phyloP scores from a whole-genome alignment of 352 stramenopile genomes.

The Saprolegnia parasitica region DNA sequence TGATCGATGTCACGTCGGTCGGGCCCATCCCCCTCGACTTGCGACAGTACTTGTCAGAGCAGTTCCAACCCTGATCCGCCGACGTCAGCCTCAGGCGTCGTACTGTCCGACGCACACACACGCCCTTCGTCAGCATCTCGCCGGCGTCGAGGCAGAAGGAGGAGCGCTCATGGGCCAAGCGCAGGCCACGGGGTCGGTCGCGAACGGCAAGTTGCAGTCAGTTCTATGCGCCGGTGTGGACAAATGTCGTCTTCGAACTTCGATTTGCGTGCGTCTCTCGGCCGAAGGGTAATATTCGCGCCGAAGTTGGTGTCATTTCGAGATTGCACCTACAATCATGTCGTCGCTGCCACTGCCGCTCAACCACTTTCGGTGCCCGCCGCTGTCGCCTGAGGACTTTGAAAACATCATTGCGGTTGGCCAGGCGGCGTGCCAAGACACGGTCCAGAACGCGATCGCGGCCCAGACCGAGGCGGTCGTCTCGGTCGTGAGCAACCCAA shows the following conservation, averaged over 20 bases:
- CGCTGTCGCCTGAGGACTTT: slow-evolving; percentile 53
- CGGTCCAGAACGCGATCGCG: slow-evolving; percentile 58
- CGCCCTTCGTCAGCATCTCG: too few species aligned
- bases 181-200: background rate
- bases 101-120: too few species aligned
- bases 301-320: background rate
- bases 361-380: slow-evolving; percentile 61
- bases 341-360: slow-evolving; percentile 48
- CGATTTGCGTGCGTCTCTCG: background rate
- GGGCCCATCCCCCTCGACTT: background rate
- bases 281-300: background rate
- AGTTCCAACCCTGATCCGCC: too few species aligned
- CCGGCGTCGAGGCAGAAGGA: too few species aligned
- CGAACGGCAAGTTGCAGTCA: background rate
- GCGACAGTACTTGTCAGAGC: background rate
- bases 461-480: slow-evolving; percentile 65
- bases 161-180: too few species aligned
- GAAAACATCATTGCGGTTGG: slow-evolving; percentile 64
- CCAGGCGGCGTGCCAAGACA: slow-evolving; percentile 74
- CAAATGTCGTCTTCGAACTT: background rate
- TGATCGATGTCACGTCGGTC: background rate
- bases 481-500: slow-evolving; percentile 59
- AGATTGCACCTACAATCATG: too few species aligned
- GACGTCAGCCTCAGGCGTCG: too few species aligned
- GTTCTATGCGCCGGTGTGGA: background rate